Percentiles rank a stretch among this genome's conserved stretches.
Evolutionary conservation across 2,329 filamentous ascomycete genomes (phyloP).

Genomic region (Parastagonospora nodorum): DNA sequence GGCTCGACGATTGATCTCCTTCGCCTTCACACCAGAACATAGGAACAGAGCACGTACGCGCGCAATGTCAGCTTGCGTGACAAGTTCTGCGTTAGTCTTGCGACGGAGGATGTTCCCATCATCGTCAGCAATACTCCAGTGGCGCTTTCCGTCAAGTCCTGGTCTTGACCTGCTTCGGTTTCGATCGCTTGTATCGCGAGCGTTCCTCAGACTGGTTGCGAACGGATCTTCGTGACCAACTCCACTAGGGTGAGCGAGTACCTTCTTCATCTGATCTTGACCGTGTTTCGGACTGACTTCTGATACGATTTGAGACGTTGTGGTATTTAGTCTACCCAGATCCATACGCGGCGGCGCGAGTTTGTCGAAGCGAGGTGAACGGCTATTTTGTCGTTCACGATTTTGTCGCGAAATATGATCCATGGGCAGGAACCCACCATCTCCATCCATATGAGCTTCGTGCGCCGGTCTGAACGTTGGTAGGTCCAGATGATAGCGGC

Average conservation of each 20-base stretch:
- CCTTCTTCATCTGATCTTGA: slow-evolving; percentile 35
- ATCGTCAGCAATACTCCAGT: slow-evolving; percentile 64
- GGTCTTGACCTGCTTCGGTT: slow-evolving; percentile 40
- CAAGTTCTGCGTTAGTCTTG: slow-evolving; percentile 23
- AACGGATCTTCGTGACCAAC: slow-evolving; percentile 35
- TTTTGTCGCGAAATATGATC: slow-evolving; percentile 52
- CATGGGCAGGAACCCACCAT: slow-evolving; percentile 11
- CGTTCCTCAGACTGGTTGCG: slow-evolving; percentile 33
- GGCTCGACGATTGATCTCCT: slow-evolving; percentile 74
- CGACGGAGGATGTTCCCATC: slow-evolving; percentile 43
- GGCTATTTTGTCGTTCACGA: slow-evolving; percentile 41
- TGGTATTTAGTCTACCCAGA: slow-evolving; percentile 32
- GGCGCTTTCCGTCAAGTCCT: slow-evolving; percentile 50
- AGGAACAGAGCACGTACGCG: slow-evolving; percentile 78
- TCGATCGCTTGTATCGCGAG: slow-evolving; percentile 8
- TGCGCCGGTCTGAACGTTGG: slow-evolving; percentile 41
- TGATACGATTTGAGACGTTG: slow-evolving; percentile 24
- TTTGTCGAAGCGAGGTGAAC: slow-evolving; percentile 50
- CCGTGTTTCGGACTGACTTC: slow-evolving; percentile 26
- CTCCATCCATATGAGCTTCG: slow-evolving; percentile 34
- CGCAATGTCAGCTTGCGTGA: slow-evolving; percentile 71
- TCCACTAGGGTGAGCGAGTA: slow-evolving; percentile 39
- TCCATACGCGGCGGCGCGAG: slow-evolving; percentile 59
- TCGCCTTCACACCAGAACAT: slow-evolving; percentile 87
- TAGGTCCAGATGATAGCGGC: slow-evolving; percentile 40